phyloP scores from a whole-genome alignment of 1,284 basidiomycete genomes.

The Anthracocystis walkeri region DNA sequence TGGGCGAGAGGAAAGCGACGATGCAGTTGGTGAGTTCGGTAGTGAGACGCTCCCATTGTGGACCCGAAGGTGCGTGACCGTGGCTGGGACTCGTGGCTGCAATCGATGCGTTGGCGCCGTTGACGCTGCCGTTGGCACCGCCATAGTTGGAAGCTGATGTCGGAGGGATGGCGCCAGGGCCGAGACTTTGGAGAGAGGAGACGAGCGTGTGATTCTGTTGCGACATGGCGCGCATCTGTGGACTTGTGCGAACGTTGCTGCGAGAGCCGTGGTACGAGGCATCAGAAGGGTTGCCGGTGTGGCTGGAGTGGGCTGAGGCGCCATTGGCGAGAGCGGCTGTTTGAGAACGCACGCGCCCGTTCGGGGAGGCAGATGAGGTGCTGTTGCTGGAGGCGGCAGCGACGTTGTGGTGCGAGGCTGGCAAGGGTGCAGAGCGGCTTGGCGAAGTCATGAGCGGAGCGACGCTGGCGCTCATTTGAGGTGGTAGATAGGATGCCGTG shows the following conservation, averaged over 20 bases:
- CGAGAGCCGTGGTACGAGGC: slow-evolving; percentile 27
- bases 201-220: slow-evolving; percentile 30
- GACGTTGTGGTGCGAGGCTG: slow-evolving; percentile 9
- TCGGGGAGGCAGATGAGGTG: slow-evolving; percentile 27
- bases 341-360: slow-evolving; percentile 39
- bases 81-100: slow-evolving; percentile 32
- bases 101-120: slow-evolving; percentile 8
- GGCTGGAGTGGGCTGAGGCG: slow-evolving; percentile 16
- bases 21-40: slow-evolving; percentile 66
- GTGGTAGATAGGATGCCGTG: slow-evolving; percentile 9
- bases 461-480: slow-evolving; percentile 11
- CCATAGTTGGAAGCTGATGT: background rate
- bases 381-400: slow-evolving; percentile 2
- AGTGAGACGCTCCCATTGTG: slow-evolving; percentile 62
- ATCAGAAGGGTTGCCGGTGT: slow-evolving; percentile 22
- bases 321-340: slow-evolving; percentile 34
- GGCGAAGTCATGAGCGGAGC: slow-evolving; percentile 37
- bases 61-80: slow-evolving; percentile 22
- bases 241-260: slow-evolving; percentile 43
- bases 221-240: slow-evolving; percentile 43
- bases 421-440: slow-evolving; percentile 31
- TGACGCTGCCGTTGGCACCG: slow-evolving; percentile 18
- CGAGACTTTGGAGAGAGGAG: slow-evolving; percentile 25
- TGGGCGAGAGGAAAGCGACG: slow-evolving; percentile 65
- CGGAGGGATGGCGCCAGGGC: slow-evolving; percentile 17